Evolutionary conservation across 768 basidiomycete genomes (phyloP).

Genomic region (Kwoniella heveanensis): DNA sequence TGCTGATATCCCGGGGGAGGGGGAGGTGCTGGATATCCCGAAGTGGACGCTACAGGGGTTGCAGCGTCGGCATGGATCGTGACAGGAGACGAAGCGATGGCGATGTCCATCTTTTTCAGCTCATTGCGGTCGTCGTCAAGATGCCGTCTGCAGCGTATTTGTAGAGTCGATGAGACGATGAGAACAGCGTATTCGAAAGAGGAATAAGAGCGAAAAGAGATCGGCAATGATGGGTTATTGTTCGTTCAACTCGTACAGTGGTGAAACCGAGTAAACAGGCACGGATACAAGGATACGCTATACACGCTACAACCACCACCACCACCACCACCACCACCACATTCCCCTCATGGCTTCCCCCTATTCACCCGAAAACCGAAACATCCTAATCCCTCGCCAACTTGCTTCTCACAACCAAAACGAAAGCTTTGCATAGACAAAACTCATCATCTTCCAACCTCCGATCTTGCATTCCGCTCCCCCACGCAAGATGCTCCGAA

Average conservation of each 20-base stretch:
- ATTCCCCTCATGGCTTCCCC: not conserved
- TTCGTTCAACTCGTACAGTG: not conserved
- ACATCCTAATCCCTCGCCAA: not conserved
- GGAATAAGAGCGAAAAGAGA: not conserved
- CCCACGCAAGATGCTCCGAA: conserved; percentile 5
- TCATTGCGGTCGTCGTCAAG: conserved; percentile 3
- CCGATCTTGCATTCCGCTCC: conserved; percentile 4
- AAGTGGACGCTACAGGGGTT: not conserved
- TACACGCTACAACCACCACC: not conserved
- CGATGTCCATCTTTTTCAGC: conserved; percentile 11
- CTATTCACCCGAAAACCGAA: conserved; percentile 1
- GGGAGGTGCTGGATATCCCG: conserved; percentile 4
- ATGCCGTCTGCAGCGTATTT: too few species aligned
- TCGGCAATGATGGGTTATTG: not conserved
- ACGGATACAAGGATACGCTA: not conserved
- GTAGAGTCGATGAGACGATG: not conserved
- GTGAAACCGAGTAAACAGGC: not conserved
- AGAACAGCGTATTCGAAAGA: too few species aligned
- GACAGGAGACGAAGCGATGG: conserved; percentile 13
- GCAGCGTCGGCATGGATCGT: conserved; percentile 4
- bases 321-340: not conserved
- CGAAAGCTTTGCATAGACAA: too few species aligned
- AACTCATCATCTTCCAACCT: too few species aligned
- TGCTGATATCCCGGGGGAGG: not conserved
- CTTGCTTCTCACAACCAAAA: too few species aligned